A percentile compares a stretch with the other conserved stretches of the same genome.
phyloP scores from a whole-genome alignment of 2,329 filamentous ascomycete genomes.

The Purpureocillium takamizusanense region DNA sequence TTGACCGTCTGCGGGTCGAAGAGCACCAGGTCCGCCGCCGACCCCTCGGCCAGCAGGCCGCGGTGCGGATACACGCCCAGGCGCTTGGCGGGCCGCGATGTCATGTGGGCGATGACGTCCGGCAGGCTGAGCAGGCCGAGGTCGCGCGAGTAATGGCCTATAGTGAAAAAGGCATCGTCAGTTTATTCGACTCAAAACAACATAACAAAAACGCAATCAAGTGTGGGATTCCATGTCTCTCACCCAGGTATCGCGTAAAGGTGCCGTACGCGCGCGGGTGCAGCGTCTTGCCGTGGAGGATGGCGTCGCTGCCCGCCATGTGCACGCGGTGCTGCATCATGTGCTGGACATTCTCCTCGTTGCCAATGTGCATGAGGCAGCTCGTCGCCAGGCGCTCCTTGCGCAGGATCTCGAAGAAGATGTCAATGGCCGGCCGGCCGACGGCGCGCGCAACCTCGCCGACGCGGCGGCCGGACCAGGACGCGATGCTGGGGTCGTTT shows the following conservation, averaged over 20 bases:
- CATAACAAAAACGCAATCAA: neutral
- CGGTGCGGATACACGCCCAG: slow-evolving; percentile 12
- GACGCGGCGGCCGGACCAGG: slow-evolving; percentile 10
- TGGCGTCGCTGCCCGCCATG: slow-evolving; percentile 14
- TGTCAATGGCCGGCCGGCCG: slow-evolving; percentile 8
- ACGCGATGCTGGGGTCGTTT: slow-evolving; percentile 5
- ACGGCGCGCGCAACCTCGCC: slow-evolving; percentile 9
- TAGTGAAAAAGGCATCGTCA: neutral
- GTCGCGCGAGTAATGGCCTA: slow-evolving; percentile 14
- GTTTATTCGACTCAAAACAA: no score
- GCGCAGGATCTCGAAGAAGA: slow-evolving; percentile 12
- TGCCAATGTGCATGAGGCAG: slow-evolving; percentile 14
- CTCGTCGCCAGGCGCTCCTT: slow-evolving; percentile 13
- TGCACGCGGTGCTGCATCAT: slow-evolving; percentile 16
- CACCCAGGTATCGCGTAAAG: slow-evolving; percentile 14
- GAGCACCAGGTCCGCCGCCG: slow-evolving; percentile 13
- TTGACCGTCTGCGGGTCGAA: slow-evolving; percentile 11
- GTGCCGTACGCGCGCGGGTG: slow-evolving; percentile 15
- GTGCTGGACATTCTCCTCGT: slow-evolving; percentile 13
- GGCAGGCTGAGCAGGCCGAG: slow-evolving; percentile 11
- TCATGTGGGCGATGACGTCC: slow-evolving; percentile 13
- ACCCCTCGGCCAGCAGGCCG: slow-evolving; percentile 11
- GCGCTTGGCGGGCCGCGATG: slow-evolving; percentile 13
- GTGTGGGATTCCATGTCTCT: no score
- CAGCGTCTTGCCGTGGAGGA: slow-evolving; percentile 13